These are phyloP conservation scores for Penicillium subrubescens DNA, from an alignment of 495 filamentous ascomycete genomes.

Conservation along the genomic window DNA sequence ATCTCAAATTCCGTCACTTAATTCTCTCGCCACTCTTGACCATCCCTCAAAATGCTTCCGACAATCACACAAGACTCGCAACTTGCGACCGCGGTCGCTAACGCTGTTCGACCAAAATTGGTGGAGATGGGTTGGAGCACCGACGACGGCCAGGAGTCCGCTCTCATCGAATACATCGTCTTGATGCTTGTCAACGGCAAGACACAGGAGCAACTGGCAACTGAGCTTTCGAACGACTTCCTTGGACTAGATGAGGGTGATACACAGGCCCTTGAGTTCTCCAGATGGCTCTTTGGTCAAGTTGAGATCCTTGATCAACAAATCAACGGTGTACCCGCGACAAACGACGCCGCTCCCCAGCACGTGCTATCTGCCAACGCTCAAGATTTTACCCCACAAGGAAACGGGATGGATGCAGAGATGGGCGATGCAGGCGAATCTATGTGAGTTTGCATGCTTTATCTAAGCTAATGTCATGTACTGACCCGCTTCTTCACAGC, in stretches of 20 bases:
- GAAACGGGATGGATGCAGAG: conserved; percentile 57
- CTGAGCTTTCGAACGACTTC: conserved; percentile 86
- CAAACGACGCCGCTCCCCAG: conserved; percentile 28
- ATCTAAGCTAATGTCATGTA: background rate
- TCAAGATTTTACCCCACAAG: conserved; percentile 29
- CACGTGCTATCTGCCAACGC: conserved; percentile 40
- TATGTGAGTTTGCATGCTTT: conserved; percentile 62
- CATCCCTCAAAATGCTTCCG: conserved; percentile 24
- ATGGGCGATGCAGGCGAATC: conserved; percentile 69
- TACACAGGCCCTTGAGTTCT: conserved; percentile 78
- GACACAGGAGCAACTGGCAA: conserved; percentile 82
- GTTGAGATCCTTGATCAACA: conserved; percentile 67
- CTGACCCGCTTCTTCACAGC: conserved; percentile 48
- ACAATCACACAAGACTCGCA: conserved; percentile 43
- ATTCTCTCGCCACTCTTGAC: conserved; percentile 3
- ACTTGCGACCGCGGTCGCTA: conserved; percentile 77
- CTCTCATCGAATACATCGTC: conserved; percentile 92
- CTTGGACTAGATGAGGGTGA: conserved; percentile 82
- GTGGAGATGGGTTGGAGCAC: conserved; percentile 92
- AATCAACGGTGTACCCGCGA: conserved; percentile 46
- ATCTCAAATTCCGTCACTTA: background rate
- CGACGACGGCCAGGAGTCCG: conserved; percentile 75
- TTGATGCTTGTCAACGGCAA: conserved; percentile 96
- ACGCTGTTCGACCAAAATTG: conserved; percentile 85
- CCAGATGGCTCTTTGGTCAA: conserved; percentile 89